Conservation (phyloP, 2,329 filamentous ascomycete genomes). For the Claviceps spartinae region DNA sequence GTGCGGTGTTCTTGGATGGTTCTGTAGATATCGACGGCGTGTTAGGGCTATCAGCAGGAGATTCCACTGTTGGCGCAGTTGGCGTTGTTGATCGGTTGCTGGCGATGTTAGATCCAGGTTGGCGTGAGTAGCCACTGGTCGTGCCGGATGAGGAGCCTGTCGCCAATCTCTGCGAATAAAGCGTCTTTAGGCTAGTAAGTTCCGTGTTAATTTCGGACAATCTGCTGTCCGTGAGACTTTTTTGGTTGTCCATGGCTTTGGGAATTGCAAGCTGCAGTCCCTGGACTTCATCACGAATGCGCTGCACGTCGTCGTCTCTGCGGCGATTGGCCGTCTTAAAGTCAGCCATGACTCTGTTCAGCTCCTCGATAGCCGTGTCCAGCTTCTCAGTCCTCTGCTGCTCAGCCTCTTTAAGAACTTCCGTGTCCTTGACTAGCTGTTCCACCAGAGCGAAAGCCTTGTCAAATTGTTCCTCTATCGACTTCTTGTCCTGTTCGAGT, state of each 20-base stretch:
- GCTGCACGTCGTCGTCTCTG: slow-evolving; percentile 75
- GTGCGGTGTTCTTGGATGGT: slow-evolving; percentile 18
- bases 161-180: slow-evolving; percentile 55
- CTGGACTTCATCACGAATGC: slow-evolving; percentile 76
- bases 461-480: slow-evolving; percentile 86
- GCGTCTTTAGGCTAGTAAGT: slow-evolving; percentile 80
- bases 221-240: slow-evolving; percentile 66
- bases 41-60: slow-evolving; percentile 12
- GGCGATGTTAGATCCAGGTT: neutral
- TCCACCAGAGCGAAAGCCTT: slow-evolving; percentile 85
- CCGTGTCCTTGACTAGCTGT: slow-evolving; percentile 81
- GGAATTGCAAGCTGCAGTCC: slow-evolving; percentile 75
- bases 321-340: slow-evolving; percentile 70
- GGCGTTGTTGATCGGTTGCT: slow-evolving; percentile 5
- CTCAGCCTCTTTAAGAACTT: slow-evolving; percentile 76
- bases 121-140: slow-evolving; percentile 8
- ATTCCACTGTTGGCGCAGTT: slow-evolving; percentile 10
- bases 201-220: slow-evolving; percentile 78
- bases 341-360: slow-evolving; percentile 70
- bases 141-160: slow-evolving; percentile 16
- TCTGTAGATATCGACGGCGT: slow-evolving; percentile 15
- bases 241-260: slow-evolving; percentile 76
- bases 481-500: slow-evolving; percentile 84
- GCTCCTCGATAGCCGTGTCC: slow-evolving; percentile 66
- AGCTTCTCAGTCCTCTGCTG: slow-evolving; percentile 70